A percentile compares a stretch with the other conserved stretches of the same genome.
Conservation (phyloP, 2,329 filamentous ascomycete species). For the Echinosphaeria canescens region DNA sequence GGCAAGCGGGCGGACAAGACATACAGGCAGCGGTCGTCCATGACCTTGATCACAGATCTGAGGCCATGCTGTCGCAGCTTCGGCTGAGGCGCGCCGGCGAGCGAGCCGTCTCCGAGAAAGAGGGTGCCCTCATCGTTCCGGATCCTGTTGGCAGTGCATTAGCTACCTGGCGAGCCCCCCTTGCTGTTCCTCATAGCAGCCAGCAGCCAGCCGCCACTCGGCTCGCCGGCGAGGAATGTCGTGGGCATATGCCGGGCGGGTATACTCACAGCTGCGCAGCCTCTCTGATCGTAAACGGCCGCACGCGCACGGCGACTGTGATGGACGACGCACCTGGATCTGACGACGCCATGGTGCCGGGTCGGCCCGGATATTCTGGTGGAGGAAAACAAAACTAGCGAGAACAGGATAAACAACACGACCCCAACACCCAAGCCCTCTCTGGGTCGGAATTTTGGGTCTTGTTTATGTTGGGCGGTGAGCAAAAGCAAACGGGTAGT, state of each 20-base stretch:
- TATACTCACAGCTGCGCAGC: constrained; percentile 58
- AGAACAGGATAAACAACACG: too few species aligned
- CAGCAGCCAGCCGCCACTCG: too few species aligned
- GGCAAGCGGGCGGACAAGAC: constrained; percentile 10
- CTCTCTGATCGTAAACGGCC: constrained; percentile 69
- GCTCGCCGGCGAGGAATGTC: constrained; percentile 2
- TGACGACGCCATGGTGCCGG: too few species aligned
- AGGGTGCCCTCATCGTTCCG: constrained; percentile 65
- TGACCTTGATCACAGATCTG: constrained; percentile 80
- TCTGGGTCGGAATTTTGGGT: too few species aligned
- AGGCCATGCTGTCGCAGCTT: constrained; percentile 76
- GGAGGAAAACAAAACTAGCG: too few species aligned
- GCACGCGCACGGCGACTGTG: constrained; percentile 46
- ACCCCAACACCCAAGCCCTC: too few species aligned
- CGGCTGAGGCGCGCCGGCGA: constrained; percentile 69
- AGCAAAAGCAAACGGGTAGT: too few species aligned
- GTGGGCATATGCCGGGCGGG: background rate
- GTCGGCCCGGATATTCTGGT: too few species aligned
- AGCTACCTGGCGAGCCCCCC: constrained; percentile 1
- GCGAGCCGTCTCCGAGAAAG: constrained; percentile 90
- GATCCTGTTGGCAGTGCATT: constrained; percentile 21
- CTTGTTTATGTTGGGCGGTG: too few species aligned
- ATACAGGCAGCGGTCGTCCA: constrained; percentile 91
- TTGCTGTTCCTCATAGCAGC: background rate
- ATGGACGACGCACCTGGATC: too few species aligned